A percentile compares a stretch with the other conserved stretches of the same genome.
Evolutionary conservation across 2,329 filamentous ascomycete species (phyloP).

Genomic region (Xylariaceae sp.): DNA sequence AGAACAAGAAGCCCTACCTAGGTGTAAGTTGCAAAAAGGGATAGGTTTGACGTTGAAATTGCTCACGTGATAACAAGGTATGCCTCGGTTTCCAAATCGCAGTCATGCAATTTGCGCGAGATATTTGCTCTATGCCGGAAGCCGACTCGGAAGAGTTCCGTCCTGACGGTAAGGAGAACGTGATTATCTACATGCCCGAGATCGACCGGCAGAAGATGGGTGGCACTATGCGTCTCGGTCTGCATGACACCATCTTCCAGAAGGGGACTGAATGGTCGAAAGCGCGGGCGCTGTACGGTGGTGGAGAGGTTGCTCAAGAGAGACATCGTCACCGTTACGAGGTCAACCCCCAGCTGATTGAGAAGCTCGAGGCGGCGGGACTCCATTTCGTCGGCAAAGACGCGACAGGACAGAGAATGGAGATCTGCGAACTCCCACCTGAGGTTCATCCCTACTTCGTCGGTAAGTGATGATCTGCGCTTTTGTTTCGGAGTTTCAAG

Average conservation of each 20-base stretch:
- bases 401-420: conserved; percentile 73
- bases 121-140: conserved; percentile 60
- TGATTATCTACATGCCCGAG: conserved; percentile 92
- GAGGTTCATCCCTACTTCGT: conserved; percentile 83
- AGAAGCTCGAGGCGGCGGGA: conserved; percentile 62
- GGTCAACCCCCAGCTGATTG: conserved; percentile 77
- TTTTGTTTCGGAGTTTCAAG: not conserved
- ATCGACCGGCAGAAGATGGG: conserved; percentile 58
- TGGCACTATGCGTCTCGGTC: conserved; percentile 82
- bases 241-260: conserved; percentile 72
- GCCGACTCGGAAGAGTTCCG: conserved; percentile 56
- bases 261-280: conserved; percentile 71
- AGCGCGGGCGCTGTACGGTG: conserved; percentile 70
- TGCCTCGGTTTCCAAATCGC: conserved; percentile 92
- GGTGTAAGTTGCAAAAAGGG: conserved; percentile 41
- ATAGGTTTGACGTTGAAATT: not conserved
- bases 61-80: conserved; percentile 40
- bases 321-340: conserved; percentile 88
- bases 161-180: conserved; percentile 57
- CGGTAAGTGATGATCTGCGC: conserved; percentile 11
- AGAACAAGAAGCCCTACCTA: conserved; percentile 75
- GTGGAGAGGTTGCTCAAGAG: conserved; percentile 56
- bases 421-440: conserved; percentile 77
- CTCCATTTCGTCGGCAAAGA: conserved; percentile 78
- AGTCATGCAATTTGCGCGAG: conserved; percentile 81